Evolutionary conservation across 2,329 filamentous ascomycete genomes (phyloP), one percentile per base, ranked within the genome.

Genomic region (Xenosphaeropsis pyriputrescens): DNA sequence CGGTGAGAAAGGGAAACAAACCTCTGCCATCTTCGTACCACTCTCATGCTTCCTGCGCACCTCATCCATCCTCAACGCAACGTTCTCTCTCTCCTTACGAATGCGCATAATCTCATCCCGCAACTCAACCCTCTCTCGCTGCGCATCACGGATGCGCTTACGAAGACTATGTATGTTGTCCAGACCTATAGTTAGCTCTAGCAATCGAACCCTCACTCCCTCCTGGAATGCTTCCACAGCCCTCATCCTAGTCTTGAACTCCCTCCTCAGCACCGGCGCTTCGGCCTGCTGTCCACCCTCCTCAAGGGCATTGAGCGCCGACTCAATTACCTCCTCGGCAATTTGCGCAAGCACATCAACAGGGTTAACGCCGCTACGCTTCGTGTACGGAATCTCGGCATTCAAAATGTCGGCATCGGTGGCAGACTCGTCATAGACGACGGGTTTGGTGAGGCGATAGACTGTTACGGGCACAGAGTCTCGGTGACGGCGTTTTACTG

Each of bases 311-410:
- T 58, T 57, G 22, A 77, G 50, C 12, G 61, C 67, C 2, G 61
- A 56, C n/a, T 62, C 62, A 15, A 77, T 60, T 22, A 77, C 63
- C 47, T 79, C 74, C 26, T 74, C 66, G 49, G 71, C 79, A 12
- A 78, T 62, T 44, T 76, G 68, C 5, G 67, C 62, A 29, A 80
- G 60, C 2, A 79, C 74, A 45, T 80, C 75, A 2, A 79, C 60
- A 0, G 70, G 63, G 35, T 73, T 80, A 45, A 78, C 73, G 34
- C 71, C 70, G 16, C 59, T 65, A 63, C 45, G 46, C 34, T 66
- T 68, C 0, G 63, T 58, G 42, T 68, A 72, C 0, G 72, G 68
- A 2, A 76, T 70, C 4, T 70, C 65, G 2, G 57, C 50, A 33
- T 63, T 63, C 4, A 72, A 57, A 1, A 67, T 61, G 33, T 72